Evolutionary conservation across 2,329 filamentous ascomycete genomes (phyloP).

Genomic region (Paraphoma sp.): DNA sequence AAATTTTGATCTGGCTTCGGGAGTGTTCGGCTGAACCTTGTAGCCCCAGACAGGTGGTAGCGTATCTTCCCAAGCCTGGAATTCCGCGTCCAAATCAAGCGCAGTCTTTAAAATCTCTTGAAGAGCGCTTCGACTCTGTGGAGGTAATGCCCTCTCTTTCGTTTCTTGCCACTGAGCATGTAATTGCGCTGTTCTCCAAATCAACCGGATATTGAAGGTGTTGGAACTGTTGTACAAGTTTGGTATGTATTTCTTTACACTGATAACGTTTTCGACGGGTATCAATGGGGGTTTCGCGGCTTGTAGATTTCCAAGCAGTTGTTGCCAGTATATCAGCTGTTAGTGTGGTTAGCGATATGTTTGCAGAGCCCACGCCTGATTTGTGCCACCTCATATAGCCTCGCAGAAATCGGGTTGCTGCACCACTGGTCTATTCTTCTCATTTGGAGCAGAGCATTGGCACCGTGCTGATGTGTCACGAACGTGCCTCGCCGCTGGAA

Average conservation of each 20-base stretch:
- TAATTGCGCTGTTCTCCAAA: conserved; percentile 30
- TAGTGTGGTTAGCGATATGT: neutral
- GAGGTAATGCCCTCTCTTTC: conserved; percentile 24
- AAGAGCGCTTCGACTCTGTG: conserved; percentile 24
- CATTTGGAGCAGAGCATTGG: conserved; percentile 35
- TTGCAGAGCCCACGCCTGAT: conserved; percentile 27
- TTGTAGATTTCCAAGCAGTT: conserved; percentile 37
- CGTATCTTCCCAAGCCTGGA: conserved; percentile 32
- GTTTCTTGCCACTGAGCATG: conserved; percentile 37
- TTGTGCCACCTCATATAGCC: conserved; percentile 36
- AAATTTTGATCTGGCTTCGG: conserved; percentile 23
- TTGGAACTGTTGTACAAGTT: conserved; percentile 28
- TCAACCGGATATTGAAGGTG: conserved; percentile 29
- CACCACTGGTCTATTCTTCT: conserved; percentile 32
- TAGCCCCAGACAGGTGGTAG: conserved; percentile 28
- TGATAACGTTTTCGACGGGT: conserved; percentile 24
- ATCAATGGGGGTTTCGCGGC: conserved; percentile 30
- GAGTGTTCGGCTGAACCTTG: conserved; percentile 27
- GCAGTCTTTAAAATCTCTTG: conserved; percentile 27
- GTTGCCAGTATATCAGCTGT: conserved; percentile 19
- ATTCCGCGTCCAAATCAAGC: conserved; percentile 33
- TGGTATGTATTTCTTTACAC: conserved; percentile 17
- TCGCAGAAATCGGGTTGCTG: conserved; percentile 30
- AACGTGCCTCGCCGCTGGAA: conserved; percentile 26
- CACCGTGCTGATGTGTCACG: conserved; percentile 35